These are phyloP conservation scores for Fagopyrum homotropicum DNA, from an alignment of 148 eudicot species.

Conservation along the genomic window DNA sequence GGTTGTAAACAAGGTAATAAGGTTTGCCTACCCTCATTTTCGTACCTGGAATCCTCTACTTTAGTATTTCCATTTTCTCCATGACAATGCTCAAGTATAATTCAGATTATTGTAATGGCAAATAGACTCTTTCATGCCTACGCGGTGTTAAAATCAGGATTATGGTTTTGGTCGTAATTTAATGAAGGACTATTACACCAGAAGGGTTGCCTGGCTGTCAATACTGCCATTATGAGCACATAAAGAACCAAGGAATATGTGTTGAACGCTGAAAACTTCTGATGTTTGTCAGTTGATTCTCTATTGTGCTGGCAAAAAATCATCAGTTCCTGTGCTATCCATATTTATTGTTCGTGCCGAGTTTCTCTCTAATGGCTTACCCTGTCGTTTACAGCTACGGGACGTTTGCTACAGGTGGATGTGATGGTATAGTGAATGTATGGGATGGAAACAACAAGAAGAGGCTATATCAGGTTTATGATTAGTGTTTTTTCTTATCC, in stretches of 20 bases:
- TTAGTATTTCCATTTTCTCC: too few relatives aligned
- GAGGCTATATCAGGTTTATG: constrained; percentile 73
- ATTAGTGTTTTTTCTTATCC: not conserved
- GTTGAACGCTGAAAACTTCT: not conserved
- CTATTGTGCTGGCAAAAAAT: not conserved
- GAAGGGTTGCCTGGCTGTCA: too few relatives aligned
- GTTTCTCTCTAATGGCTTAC: not conserved
- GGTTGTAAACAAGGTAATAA: too few relatives aligned
- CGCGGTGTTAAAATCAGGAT: too few relatives aligned
- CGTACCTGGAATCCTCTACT: too few relatives aligned
- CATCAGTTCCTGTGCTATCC: not conserved
- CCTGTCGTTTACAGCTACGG: constrained; percentile 58
- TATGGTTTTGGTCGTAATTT: too few relatives aligned
- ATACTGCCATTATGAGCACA: not conserved
- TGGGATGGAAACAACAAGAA: constrained; percentile 99
- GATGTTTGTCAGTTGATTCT: not conserved
- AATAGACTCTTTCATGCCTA: too few relatives aligned
- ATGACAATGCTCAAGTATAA: too few relatives aligned
- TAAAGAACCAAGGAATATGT: not conserved
- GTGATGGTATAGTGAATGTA: constrained; percentile 90
- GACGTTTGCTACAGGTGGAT: constrained; percentile 97
- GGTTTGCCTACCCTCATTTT: too few relatives aligned
- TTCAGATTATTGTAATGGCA: too few relatives aligned
- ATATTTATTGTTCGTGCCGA: not conserved
- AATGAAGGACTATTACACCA: too few relatives aligned